Evolutionary conservation across 352 stramenopile genomes (phyloP).

Genomic region (Phytophthora meadii): DNA sequence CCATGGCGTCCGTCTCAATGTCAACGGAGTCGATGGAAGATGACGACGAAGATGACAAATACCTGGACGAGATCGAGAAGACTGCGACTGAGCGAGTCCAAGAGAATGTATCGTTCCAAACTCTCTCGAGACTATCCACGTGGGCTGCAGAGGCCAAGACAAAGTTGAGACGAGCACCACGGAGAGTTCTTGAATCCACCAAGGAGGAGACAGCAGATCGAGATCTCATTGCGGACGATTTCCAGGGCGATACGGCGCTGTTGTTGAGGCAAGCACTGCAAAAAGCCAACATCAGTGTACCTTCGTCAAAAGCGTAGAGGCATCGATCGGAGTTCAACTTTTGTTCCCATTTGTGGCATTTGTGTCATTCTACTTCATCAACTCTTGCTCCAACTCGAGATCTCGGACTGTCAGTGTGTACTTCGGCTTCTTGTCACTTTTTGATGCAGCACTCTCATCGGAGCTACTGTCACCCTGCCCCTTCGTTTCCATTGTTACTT

Average conservation of each 20-base stretch:
- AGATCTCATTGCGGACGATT: constrained; percentile 26
- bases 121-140: constrained; percentile 58
- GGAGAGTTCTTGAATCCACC: constrained; percentile 5
- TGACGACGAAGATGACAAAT: constrained; percentile 37
- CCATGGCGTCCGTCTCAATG: constrained; percentile 48
- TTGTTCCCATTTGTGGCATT: constrained; percentile 3
- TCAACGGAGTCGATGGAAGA: constrained; percentile 31
- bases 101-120: constrained; percentile 71
- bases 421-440: constrained; percentile 37
- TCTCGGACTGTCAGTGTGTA: constrained; percentile 82
- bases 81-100: constrained; percentile 37
- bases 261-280: constrained; percentile 58
- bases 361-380: constrained; percentile 61
- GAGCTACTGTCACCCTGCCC: constrained; percentile 7
- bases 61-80: constrained; percentile 10
- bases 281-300: constrained; percentile 57
- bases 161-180: constrained; percentile 38
- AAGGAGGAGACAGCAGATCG: constrained; percentile 17
- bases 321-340: not conserved
- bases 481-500: constrained; percentile 35
- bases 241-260: constrained; percentile 49
- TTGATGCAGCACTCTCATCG: constrained; percentile 16
- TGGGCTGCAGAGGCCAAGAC: constrained; percentile 67
- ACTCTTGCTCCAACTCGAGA: constrained; percentile 79
- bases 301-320: constrained; percentile 23